Percentiles rank a stretch among this genome's conserved stretches.
These are phyloP conservation scores for Ceraceosorus guamensis DNA, from an alignment of 1,284 basidiomycete species.

Conservation along the genomic window DNA sequence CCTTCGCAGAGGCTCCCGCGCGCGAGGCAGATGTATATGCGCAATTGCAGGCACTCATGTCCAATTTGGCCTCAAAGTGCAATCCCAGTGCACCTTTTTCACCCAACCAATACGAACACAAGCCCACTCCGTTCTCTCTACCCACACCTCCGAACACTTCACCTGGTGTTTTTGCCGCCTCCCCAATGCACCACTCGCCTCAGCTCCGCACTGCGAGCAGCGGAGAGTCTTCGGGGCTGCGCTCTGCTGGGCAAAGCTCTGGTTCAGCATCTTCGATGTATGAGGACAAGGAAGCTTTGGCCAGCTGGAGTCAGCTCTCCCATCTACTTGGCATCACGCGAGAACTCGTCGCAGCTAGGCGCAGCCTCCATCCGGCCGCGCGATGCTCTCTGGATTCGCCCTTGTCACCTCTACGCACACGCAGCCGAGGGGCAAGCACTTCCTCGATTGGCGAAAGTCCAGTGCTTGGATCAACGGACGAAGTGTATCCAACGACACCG, in stretches of 20 bases:
- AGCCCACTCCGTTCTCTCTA: not conserved
- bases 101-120: too few relatives aligned
- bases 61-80: not conserved
- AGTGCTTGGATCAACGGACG: too few relatives aligned
- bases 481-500: too few relatives aligned
- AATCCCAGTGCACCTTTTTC: not conserved
- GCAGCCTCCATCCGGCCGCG: not conserved
- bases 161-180: not conserved
- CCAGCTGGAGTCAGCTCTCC: not conserved
- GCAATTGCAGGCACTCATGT: not conserved
- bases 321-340: constrained; percentile 5
- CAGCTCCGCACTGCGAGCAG: not conserved
- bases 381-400: not conserved
- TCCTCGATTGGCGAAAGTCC: not conserved
- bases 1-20: constrained; percentile 1
- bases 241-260: too few relatives aligned
- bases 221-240: not conserved
- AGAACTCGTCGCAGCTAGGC: constrained; percentile 1
- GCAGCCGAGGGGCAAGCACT: not conserved
- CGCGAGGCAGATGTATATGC: not conserved
- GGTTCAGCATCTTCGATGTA: too few relatives aligned
- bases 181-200: not conserved
- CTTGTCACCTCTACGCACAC: not conserved
- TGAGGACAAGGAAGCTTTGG: not conserved
- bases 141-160: not conserved